Base-by-base conservation (phyloP, 2,329 filamentous ascomycete genomes). In the Dactylonectria macrodidyma region DNA sequence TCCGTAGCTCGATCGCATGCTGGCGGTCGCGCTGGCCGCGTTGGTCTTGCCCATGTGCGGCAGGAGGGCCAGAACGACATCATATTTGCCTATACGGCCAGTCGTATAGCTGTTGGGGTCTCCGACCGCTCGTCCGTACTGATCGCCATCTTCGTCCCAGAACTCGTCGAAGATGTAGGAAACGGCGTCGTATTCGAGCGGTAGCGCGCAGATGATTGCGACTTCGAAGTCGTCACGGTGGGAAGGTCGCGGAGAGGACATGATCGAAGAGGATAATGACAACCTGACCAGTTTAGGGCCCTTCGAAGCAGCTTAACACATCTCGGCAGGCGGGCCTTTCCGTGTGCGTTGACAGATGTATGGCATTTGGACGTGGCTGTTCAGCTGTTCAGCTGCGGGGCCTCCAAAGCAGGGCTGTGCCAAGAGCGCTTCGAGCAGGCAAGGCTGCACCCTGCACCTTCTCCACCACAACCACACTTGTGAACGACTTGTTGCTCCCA, bases 1-100 rank as follows among this genome's bases (percentile, higher is more conserved):
- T 1, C 61, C 59, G 54, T 80, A 84, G 60, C 79, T 84, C 9
- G 71, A 72, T 0, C 75, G 73, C 11, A 83, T 66, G 33, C 70
- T 76, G 0, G 73, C 66, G 1, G 78, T 73, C 0, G 73, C 71
- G 19, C 63, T 69, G 5, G 79, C 77, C 0, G 79, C 75, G 33
- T 60, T 76, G n/a, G 41, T 65, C 56, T 77, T 80, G 26, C 79
- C 79, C 65, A 78, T 78, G 10, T 58, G 47, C 11, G 69, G 66
- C 34, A 77, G 60, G 4, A 73, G 69, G 44, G 71, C 71, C 6
- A 80, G 65, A 30, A 80, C 75, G 46, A 79, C 77, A 52, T 77
- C 71, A 52, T 77, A 65, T 16, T 70, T 67, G 3, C 73, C 72
- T 1, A 78, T 71, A 9, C 70, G 70, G n/a, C 76, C 77, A 14